Base-by-base conservation (phyloP, 176 grass and related monocot genomes). In the Zoysia pacifica region DNA sequence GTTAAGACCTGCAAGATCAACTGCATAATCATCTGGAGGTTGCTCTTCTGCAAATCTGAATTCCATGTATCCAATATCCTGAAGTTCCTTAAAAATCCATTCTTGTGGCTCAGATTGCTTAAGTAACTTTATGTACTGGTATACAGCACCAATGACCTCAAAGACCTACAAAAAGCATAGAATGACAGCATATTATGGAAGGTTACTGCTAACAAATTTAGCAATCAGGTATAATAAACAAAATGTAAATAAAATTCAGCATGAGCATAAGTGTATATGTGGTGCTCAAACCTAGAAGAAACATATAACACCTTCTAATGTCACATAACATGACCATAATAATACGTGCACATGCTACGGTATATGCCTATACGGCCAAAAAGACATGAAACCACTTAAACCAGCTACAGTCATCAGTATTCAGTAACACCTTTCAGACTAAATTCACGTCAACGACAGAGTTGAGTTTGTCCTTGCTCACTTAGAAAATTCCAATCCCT, bases 41-140 rank as follows among this genome's bases (percentile, higher is more conserved):
- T 97, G 95, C 72, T 97, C 95, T 86, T 94, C 95, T 67, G 95
- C 95, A 77, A 97, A 97, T 83, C 87, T 92, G 74, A 97, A 97
- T 14, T 97, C 95, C 92, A 97, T 87, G 81, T 94, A 89, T 58
- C 90, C 95, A 79, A 94, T 89, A 49, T 94, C 89, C 81, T 97
- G 92, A 46, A 97, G 87, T 90, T 97, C 95, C 81, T 90, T 97
- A 84, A 94, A 97, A 82, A 97, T 88, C 94, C 90, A 97, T 77
- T 97, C 91, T 91, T 97, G 95, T 5, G 88, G 90, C 51, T 92
- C 91, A 75, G 90, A 83, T 81, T 92, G 87, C 55, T 83, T 80
- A 76, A 94, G 81, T 73, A 94, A 70, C 67, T 92, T 91, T 63
- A 98, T 87, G 80, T 94, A 98, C 55, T 98, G 87, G 93, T 93